Percentiles rank a stretch among this genome's conserved stretches.
These are phyloP conservation scores for Microcos paniculata DNA, from an alignment of 345 rosid species.

Conservation along the genomic window DNA sequence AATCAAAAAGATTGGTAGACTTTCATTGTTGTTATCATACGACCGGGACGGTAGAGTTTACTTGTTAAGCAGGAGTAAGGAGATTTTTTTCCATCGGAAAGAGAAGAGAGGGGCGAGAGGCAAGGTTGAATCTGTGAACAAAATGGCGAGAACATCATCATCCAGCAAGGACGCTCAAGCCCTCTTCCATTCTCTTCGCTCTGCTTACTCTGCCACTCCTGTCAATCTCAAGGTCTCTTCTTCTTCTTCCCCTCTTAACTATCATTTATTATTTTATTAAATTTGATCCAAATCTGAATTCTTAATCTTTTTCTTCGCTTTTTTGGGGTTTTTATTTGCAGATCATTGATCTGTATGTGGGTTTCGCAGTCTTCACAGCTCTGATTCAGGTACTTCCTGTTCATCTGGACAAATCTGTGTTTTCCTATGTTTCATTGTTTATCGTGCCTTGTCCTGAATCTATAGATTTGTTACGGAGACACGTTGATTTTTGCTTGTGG, in stretches of 20 bases:
- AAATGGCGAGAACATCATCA: constrained; percentile 71
- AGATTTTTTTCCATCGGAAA: no score
- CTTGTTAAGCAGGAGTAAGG: no score
- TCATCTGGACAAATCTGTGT: neutral
- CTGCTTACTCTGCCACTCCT: constrained; percentile 78
- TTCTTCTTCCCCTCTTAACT: neutral
- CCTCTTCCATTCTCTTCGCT: constrained; percentile 65
- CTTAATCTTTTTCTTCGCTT: neutral
- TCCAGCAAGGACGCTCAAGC: constrained; percentile 70
- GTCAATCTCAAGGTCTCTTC: constrained; percentile 60
- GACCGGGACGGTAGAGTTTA: no score
- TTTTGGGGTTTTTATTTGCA: constrained; percentile 22
- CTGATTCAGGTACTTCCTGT: constrained; percentile 63
- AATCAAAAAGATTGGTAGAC: neutral
- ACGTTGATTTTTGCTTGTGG: neutral
- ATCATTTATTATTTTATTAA: neutral
- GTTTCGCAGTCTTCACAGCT: constrained; percentile 78
- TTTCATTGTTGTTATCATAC: neutral
- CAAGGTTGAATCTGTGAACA: no score
- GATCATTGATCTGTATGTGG: constrained; percentile 90
- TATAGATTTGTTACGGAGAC: neutral
- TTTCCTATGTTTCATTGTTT: neutral
- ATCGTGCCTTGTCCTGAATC: no score
- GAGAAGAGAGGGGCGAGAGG: no score
- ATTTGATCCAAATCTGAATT: neutral